A percentile compares a stretch with the other conserved stretches of the same genome.
These are phyloP conservation scores for Pythium diclinum DNA, from an alignment of 352 stramenopile species.

Conservation along the genomic window DNA sequence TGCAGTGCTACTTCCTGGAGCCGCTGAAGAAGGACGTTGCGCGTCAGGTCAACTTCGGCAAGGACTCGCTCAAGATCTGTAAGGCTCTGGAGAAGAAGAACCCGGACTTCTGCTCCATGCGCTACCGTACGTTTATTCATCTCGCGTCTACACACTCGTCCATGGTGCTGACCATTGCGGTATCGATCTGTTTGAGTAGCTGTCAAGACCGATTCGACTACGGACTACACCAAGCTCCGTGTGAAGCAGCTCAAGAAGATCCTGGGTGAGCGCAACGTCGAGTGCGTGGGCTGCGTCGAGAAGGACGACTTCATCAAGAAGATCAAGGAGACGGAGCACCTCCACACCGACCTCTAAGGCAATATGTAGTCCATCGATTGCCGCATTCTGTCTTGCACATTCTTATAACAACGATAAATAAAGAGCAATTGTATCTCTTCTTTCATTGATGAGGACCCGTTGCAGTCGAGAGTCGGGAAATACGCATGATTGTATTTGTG, in stretches of 20 bases:
- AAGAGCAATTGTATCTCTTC: not conserved
- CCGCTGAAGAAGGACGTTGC: conserved; percentile 94
- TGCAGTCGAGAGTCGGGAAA: not conserved
- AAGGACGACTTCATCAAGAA: conserved; percentile 95
- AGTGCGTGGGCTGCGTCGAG: conserved; percentile 93
- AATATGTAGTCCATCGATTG: not conserved
- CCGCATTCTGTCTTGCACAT: conserved; percentile 5
- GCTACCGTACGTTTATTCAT: conserved; percentile 76
- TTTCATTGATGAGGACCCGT: not conserved
- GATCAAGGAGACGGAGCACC: conserved; percentile 89
- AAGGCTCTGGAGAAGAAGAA: conserved; percentile 93
- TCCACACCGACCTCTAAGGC: conserved; percentile 79
- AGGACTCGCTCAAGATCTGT: conserved; percentile 93
- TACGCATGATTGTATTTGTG: not conserved
- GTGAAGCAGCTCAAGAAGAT: conserved; percentile 96
- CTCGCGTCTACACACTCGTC: not conserved
- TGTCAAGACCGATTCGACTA: conserved; percentile 92
- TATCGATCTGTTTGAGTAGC: conserved; percentile 36
- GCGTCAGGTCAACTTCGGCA: conserved; percentile 89
- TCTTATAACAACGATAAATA: conserved; percentile 7
- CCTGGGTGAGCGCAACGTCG: conserved; percentile 87
- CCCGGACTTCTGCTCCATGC: conserved; percentile 92
- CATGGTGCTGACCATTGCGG: not conserved
- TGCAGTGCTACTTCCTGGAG: conserved; percentile 92
- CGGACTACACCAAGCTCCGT: conserved; percentile 93